Base-by-base conservation (phyloP, 306 rosid species). In the Sechiopsis laciniata region DNA sequence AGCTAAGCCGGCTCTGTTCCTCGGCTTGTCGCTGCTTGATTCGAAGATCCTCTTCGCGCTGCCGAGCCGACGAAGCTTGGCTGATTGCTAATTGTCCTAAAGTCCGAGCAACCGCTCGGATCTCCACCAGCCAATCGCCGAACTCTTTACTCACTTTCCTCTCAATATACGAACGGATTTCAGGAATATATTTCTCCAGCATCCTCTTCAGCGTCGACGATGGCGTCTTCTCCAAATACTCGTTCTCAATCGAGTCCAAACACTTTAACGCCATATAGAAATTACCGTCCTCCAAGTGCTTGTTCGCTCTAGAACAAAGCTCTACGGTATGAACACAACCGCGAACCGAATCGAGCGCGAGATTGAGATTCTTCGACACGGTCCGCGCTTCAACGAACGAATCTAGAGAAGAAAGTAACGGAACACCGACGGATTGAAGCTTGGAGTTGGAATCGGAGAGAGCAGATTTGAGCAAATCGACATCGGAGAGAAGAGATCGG, bases 1-100 rank as follows among this genome's bases (percentile, higher is more conserved):
- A 85, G 74, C 97, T 95, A 59, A 95, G 96, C 55, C 99, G 87
- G 61, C 97, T 91, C 87, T 95, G 99, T 78, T 95, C 99, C 90
- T 95, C 99, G 26, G 99, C 99, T 74, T 95, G 96, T 2, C 99
- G 91, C 88, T 95, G 99, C 87, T 95, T 95, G 70, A 89, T 95
- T 63, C 99, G 77, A 53, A 95, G 96, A 80, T 94, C 99, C 83
- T 95, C 99, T 71, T 95, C 99, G 37, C 97, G 83, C 81, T 95
- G 99, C 76, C 99, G 82, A 77, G 97, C 97, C 11, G 97, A 80
- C 8, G 99, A 91, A 10, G 99, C 99, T 69, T 85, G 99, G 14
- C 97, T 91, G 45, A 95, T 95, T 0, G 99, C 97, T 77, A 91
- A 75, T 64, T 95, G 99, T 21, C 99, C 99, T 40, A 95, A 82